Evolutionary conservation across 2,329 filamentous ascomycete genomes (phyloP).

Genomic region (Tympanopsis confertula): DNA sequence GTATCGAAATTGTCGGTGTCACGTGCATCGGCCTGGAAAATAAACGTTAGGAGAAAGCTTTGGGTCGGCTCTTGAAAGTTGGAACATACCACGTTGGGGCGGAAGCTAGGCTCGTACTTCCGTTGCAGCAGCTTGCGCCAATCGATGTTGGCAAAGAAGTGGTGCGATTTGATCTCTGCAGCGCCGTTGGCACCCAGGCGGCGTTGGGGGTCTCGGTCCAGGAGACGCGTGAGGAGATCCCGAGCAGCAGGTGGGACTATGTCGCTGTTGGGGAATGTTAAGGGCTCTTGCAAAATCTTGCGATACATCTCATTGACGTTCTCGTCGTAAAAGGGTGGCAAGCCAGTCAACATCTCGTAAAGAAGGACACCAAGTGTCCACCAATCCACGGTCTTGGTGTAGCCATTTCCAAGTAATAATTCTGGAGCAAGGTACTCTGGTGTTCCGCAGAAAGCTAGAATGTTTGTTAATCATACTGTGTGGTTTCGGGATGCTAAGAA

Average conservation of each 20-base stretch:
- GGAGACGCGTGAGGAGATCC: slow-evolving; percentile 77
- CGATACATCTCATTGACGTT: slow-evolving; percentile 99
- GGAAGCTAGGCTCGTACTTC: slow-evolving; percentile 97
- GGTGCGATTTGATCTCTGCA: slow-evolving; percentile 95
- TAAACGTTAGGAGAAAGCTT: slow-evolving; percentile 4
- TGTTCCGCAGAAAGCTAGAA: slow-evolving; percentile 72
- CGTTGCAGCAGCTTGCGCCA: slow-evolving; percentile 95
- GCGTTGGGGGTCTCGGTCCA: slow-evolving; percentile 85
- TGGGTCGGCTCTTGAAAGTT: background rate
- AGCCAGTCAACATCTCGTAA: slow-evolving; percentile 96
- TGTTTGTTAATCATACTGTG: too few species aligned
- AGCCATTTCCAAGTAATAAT: slow-evolving; percentile 81
- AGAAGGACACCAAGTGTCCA: slow-evolving; percentile 95
- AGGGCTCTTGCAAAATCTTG: slow-evolving; percentile 91
- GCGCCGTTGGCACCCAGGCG: slow-evolving; percentile 86
- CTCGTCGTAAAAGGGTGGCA: slow-evolving; percentile 96
- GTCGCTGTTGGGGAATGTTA: slow-evolving; percentile 72
- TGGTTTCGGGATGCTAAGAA: background rate
- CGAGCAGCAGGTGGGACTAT: slow-evolving; percentile 87
- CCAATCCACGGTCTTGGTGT: slow-evolving; percentile 98
- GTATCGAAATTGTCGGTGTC: slow-evolving; percentile 88
- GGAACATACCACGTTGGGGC: slow-evolving; percentile 79
- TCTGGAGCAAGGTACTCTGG: slow-evolving; percentile 95
- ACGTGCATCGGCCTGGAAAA: slow-evolving; percentile 63
- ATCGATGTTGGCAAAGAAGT: slow-evolving; percentile 98